phyloP scores from a whole-genome alignment of 2,329 filamentous ascomycete species.

The Sporothrix sp. region DNA sequence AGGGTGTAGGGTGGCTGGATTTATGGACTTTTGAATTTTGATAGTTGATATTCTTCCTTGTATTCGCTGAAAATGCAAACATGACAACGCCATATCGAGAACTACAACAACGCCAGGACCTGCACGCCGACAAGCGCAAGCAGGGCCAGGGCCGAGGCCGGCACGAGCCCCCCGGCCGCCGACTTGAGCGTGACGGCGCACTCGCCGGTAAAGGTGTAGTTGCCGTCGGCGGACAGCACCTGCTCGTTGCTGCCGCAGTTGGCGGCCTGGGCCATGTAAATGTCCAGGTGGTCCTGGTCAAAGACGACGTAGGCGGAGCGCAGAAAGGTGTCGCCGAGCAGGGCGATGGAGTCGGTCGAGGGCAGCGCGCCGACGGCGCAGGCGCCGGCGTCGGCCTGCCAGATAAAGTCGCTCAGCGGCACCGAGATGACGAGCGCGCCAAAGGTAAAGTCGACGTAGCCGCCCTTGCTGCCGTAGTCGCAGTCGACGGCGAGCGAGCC shows the following conservation, averaged over 20 bases:
- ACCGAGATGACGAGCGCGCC: conserved; percentile 29
- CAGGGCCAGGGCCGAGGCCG: background rate
- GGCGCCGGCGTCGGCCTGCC: conserved; percentile 6
- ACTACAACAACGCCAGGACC: conserved; percentile 6
- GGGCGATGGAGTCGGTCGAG: conserved; percentile 9
- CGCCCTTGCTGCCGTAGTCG: conserved; percentile 23
- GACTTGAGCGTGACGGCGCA: conserved; percentile 10
- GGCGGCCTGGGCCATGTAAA: conserved; percentile 21
- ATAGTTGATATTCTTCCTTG: background rate
- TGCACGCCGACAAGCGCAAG: conserved; percentile 5
- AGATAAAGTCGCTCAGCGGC: conserved; percentile 30
- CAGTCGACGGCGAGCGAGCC: conserved; percentile 21
- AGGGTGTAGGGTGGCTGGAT: background rate
- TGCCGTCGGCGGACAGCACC: conserved; percentile 13
- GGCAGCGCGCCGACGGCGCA: conserved; percentile 19
- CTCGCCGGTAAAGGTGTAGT: conserved; percentile 18
- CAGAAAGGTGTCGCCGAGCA: conserved; percentile 23
- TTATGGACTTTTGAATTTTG: background rate
- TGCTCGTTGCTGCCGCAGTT: conserved; percentile 21
- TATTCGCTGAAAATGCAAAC: no score
- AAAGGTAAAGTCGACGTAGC: conserved; percentile 32
- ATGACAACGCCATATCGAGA: no score
- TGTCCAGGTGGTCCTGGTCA: conserved; percentile 20
- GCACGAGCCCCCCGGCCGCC: background rate
- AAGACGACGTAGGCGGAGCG: conserved; percentile 21